These are phyloP conservation scores for Phytopythium aichiense DNA, from an alignment of 352 stramenopile genomes.

Conservation along the genomic window DNA sequence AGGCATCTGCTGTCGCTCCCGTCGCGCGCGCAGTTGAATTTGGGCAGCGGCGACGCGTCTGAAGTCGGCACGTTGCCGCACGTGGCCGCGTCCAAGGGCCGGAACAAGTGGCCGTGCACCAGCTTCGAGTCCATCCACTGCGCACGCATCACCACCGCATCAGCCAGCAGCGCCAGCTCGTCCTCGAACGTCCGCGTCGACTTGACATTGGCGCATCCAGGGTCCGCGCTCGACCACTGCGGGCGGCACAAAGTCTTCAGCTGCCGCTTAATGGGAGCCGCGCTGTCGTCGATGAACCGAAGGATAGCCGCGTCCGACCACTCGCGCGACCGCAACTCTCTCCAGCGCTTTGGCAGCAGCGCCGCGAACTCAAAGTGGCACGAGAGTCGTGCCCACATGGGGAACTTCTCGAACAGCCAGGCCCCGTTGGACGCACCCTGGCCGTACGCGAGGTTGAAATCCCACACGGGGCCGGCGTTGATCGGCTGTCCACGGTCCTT, in stretches of 20 bases:
- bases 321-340: conserved; percentile 11
- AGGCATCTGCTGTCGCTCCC: conserved; percentile 18
- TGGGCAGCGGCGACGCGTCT: conserved; percentile 8
- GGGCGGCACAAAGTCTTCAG: conserved; percentile 11
- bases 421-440: conserved; percentile 13
- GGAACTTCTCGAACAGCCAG: conserved; percentile 25
- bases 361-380: conserved; percentile 38
- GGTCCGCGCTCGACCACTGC: conserved; percentile 18
- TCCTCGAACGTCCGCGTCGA: conserved; percentile 12
- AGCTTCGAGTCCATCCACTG: conserved; percentile 23
- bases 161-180: conserved; percentile 13
- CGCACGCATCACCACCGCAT: conserved; percentile 11
- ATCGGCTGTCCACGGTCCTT: conserved; percentile 32
- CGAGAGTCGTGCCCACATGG: conserved; percentile 26
- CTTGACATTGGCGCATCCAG: conserved; percentile 25
- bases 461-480: conserved; percentile 35
- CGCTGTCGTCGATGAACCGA: conserved; percentile 17
- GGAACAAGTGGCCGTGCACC: neutral
- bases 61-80: conserved; percentile 1
- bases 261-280: conserved; percentile 16
- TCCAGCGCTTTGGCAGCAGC: conserved; percentile 28
- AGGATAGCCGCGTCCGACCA: conserved; percentile 25
- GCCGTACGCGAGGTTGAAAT: conserved; percentile 39
- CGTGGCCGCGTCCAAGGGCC: neutral
- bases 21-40: conserved; percentile 21